Base-by-base conservation (phyloP, 2,329 filamentous ascomycete genomes). In the Bipolaris gigantea region DNA sequence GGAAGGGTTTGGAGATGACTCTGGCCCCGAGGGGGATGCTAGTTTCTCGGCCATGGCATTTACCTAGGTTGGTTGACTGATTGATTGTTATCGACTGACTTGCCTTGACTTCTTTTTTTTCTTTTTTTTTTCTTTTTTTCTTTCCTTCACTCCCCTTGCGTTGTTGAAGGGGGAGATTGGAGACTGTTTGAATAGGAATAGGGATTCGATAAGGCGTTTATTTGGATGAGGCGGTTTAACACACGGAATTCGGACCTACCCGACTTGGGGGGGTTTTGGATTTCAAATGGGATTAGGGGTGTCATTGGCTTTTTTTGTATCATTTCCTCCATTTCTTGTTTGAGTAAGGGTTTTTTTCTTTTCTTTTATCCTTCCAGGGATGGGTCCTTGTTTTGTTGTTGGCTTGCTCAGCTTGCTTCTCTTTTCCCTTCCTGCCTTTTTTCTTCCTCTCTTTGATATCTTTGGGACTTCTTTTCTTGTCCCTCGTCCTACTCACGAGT, bases 1-100 rank as follows among this genome's bases (percentile, higher is more conserved):
- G 73, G 72, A 75, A 34, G 73, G 73, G 0, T 73, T 75, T 44
- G 72, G 70, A 25, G 71, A 72, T 11, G 72, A 73, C 9, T 57
- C 57, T 1, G 48, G 49, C 7, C 46, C 56, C 19, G 62, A 60
- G 19, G 62, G 57, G 0, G 54, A 60, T 44, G 51, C 42, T 13
- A 61, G 56, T 40, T 64, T 53, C 23, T 44, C 47, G 21, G 53
- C 57, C 10, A 27, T 64, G 38, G 51, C 55, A 13, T 43, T 43
- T 21, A 11, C n/a, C 9, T 30, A 27, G 39, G 27, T 30, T 30
- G 27, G 10, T 13, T 30, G 27, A 27, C 19, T 30, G 1, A 27
- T 30, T 30, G 1, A n/a, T n/a, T n/a, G n/a, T n/a, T 25, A 42
- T 42, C 58, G 27, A 59, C 57, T 35, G 64, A 64, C 48, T 32